These are phyloP conservation scores for Alternaria sp. DNA, from an alignment of 2,329 filamentous ascomycete genomes.

Conservation along the genomic window DNA sequence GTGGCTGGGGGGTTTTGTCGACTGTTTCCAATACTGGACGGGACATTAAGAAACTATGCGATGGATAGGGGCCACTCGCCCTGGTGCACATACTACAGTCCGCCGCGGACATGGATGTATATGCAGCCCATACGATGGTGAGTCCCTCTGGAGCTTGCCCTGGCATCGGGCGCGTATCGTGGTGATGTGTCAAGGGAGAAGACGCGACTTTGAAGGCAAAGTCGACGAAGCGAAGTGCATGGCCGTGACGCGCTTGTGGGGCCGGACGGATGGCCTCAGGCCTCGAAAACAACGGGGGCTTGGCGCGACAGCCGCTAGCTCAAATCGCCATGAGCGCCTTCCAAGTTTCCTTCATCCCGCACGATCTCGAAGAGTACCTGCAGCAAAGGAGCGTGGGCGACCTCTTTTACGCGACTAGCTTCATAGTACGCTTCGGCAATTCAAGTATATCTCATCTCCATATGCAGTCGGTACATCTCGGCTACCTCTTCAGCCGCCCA, in stretches of 20 bases:
- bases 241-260: not conserved
- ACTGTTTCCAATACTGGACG: not conserved
- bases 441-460: not conserved
- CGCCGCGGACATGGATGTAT: not conserved
- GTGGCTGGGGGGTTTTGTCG: not conserved
- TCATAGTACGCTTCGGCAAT: not conserved
- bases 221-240: not conserved
- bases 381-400: not conserved
- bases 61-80: not conserved
- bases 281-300: not conserved
- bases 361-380: not conserved
- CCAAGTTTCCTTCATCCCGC: not conserved
- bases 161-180: not conserved
- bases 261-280: not conserved
- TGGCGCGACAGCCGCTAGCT: not conserved
- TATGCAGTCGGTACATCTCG: not conserved
- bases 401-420: not conserved
- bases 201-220: not conserved
- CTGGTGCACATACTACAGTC: no score
- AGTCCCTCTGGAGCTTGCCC: not conserved
- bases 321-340: not conserved
- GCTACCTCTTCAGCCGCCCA: not conserved
- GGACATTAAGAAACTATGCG: not conserved
- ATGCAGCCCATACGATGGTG: not conserved
- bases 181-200: not conserved